Evolutionary conservation across 1,284 basidiomycete genomes (phyloP), one percentile per base, ranked within the genome.

Genomic region (Termitomyces sp.): DNA sequence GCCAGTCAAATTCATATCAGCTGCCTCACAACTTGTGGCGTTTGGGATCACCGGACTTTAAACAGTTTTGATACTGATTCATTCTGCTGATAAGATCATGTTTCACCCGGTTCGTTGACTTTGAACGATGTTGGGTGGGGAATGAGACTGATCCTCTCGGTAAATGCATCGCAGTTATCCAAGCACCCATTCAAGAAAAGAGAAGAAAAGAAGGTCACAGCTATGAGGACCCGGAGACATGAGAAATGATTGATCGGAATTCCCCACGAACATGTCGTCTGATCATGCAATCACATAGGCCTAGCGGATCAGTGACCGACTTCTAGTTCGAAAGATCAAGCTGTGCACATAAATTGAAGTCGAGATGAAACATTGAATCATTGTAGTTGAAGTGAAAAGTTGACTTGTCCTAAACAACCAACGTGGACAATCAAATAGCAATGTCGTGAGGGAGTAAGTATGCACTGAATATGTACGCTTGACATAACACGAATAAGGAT

Each of bases 11-110:
- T 43, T 44, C 33, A 43, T 45, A 53, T 56, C 38, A 41, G 26
- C 43, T 42, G 24, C 38, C 45, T 13, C 13, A 36, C 15, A 42
- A 42, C 40, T 45, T 56, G 50, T 53, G 51, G 54, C 54, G 54
- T 56, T 24, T 44, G 30, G 19, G 17, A 48, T 47, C 54, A 15
- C 24, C n/a, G 46, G 43, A 44, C 43, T 44, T 44, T 38, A n/a
- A 39, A 49, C 6, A 38, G 17, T 38, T 28, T 15, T 48, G 34
- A 47, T 47, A 36, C 34, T 26, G 31, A 45, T 47, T 24, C 6
- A 21, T 36, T 47, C 24, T 48, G 24, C 34, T 34, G 24, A 48
- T 26, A 38, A 48, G 47, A 30, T 49, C 19, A 28, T 28, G 36
- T 39, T 26, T 10, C 19, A 19, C 12, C 6, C 19, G 5, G 5